phyloP scores from a whole-genome alignment of 371 early-diverging fungal genomes.

The Capniomyces stellatus region DNA sequence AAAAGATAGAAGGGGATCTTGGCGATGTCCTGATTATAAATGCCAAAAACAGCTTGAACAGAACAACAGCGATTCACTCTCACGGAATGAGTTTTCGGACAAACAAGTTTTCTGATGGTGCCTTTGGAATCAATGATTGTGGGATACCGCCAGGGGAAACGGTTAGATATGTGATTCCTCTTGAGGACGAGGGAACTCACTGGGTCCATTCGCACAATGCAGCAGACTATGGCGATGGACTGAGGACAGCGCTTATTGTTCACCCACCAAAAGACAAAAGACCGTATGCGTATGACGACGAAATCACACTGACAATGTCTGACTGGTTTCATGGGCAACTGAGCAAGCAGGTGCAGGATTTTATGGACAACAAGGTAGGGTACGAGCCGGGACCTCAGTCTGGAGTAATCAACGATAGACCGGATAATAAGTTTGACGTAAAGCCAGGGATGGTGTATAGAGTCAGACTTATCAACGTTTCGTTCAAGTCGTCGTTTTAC shows the following conservation, averaged over 20 bases:
- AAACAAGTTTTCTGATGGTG: slow-evolving; percentile 41
- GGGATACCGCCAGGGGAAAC: slow-evolving; percentile 30
- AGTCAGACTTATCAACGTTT: slow-evolving; percentile 59
- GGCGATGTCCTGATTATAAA: slow-evolving; percentile 43
- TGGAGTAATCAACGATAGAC: slow-evolving; percentile 10
- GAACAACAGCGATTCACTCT: slow-evolving; percentile 38
- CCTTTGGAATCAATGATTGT: slow-evolving; percentile 29
- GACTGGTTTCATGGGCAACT: slow-evolving; percentile 15
- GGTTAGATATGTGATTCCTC: slow-evolving; percentile 42
- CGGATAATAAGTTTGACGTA: slow-evolving; percentile 18
- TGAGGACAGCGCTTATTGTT: slow-evolving; percentile 53
- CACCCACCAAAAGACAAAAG: slow-evolving; percentile 32
- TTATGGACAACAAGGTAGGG: slow-evolving; percentile 22
- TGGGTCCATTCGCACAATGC: slow-evolving; percentile 52
- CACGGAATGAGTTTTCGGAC: slow-evolving; percentile 50
- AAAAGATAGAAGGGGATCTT: slow-evolving; percentile 8
- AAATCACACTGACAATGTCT: slow-evolving; percentile 34
- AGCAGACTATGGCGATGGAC: slow-evolving; percentile 65
- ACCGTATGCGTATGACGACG: slow-evolving; percentile 40
- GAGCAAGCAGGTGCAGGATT: slow-evolving; percentile 22
- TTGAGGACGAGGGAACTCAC: slow-evolving; percentile 46
- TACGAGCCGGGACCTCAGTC: slow-evolving; percentile 16
- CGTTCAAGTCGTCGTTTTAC: slow-evolving; percentile 49
- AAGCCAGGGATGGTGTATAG: slow-evolving; percentile 69
- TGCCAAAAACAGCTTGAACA: slow-evolving; percentile 38